Evolutionary conservation across 2,329 filamentous ascomycete genomes (phyloP).

Genomic region (Pseudonectria foliicola): DNA sequence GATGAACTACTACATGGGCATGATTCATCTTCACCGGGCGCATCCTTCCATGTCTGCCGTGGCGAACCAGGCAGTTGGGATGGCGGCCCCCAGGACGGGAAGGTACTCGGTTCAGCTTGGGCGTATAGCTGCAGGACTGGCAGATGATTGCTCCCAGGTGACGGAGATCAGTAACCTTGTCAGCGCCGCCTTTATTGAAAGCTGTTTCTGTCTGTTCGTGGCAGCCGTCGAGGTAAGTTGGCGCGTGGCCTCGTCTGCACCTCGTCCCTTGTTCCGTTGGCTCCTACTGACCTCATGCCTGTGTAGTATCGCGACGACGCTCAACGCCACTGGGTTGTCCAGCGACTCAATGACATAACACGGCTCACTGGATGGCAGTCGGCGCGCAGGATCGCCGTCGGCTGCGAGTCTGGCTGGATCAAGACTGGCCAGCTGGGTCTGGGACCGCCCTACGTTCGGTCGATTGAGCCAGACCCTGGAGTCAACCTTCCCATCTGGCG

Average conservation of each 20-base stretch:
- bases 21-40: conserved; percentile 73
- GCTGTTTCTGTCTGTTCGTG: conserved; percentile 77
- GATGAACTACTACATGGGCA: conserved; percentile 78
- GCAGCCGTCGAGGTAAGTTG: conserved; percentile 62
- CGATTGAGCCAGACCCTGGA: conserved; percentile 31
- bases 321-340: conserved; percentile 73
- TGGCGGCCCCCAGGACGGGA: conserved; percentile 66
- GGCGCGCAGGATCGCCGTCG: conserved; percentile 70
- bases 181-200: conserved; percentile 76
- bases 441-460: conserved; percentile 64
- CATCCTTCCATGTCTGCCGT: conserved; percentile 90
- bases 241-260: neutral
- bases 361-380: conserved; percentile 83
- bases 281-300: conserved; percentile 9
- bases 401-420: conserved; percentile 79
- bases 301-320: conserved; percentile 59
- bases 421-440: conserved; percentile 65
- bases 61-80: conserved; percentile 76
- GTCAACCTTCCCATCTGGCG: conserved; percentile 38
- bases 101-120: conserved; percentile 68
- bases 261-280: neutral
- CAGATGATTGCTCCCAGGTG: conserved; percentile 45
- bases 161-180: conserved; percentile 66
- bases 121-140: conserved; percentile 68
- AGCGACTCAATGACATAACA: conserved; percentile 66